A percentile compares a stretch with the other conserved stretches of the same genome.
Evolutionary conservation across 345 rosid species (phyloP).

Genomic region (Boechera retrofracta): DNA sequence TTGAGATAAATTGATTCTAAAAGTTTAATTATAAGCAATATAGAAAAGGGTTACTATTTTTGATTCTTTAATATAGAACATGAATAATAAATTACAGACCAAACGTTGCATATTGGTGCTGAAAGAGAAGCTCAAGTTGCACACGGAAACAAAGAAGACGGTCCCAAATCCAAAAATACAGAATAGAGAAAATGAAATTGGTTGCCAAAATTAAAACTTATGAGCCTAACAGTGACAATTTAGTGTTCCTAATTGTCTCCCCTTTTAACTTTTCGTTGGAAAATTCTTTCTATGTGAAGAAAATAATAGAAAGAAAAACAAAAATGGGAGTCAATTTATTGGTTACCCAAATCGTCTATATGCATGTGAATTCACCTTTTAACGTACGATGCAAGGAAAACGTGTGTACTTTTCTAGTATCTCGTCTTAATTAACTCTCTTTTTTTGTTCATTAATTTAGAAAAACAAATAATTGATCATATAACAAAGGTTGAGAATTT

Average conservation of each 20-base stretch:
- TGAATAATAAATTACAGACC: not conserved
- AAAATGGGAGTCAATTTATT: constrained; percentile 37
- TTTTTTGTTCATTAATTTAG: not conserved
- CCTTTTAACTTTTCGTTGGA: not conserved
- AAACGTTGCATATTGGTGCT: not conserved
- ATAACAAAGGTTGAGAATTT: too few species aligned
- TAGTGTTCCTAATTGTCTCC: constrained; percentile 40
- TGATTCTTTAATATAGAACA: too few species aligned
- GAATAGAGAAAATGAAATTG: constrained; percentile 19
- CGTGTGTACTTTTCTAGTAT: constrained; percentile 4
- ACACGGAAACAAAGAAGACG: constrained; percentile 37
- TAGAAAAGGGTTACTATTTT: too few species aligned
- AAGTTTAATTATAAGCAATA: too few species aligned
- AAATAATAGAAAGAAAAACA: constrained; percentile 10
- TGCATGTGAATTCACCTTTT: constrained; percentile 22
- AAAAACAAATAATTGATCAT: too few species aligned
- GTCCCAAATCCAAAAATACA: constrained; percentile 3
- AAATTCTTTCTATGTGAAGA: constrained; percentile 7
- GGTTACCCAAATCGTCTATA: constrained; percentile 28
- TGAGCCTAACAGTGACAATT: constrained; percentile 43
- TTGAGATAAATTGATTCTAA: too few species aligned
- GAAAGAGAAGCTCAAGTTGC: constrained; percentile 39
- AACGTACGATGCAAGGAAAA: not conserved
- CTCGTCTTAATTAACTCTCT: not conserved
- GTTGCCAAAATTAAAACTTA: not conserved